Percentiles rank a stretch among this genome's conserved stretches.
Evolutionary conservation across 2,329 filamentous ascomycete genomes (phyloP).

Genomic region (Teratosphaeria zuluensis): DNA sequence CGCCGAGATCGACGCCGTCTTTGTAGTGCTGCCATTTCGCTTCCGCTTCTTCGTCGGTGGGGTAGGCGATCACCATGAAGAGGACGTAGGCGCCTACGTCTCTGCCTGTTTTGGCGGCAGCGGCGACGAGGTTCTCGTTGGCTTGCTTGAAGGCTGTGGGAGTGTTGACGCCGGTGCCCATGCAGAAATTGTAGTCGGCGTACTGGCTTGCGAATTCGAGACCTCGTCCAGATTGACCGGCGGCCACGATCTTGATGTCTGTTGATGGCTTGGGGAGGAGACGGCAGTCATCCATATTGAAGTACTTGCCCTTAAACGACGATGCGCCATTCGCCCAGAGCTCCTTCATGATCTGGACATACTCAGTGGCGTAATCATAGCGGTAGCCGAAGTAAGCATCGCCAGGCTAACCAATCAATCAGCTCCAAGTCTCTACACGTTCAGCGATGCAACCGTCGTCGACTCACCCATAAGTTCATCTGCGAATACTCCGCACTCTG

Average conservation of each 20-base stretch:
- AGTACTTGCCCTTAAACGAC: conserved; percentile 9
- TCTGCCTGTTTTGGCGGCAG: conserved; percentile 1
- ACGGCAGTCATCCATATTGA: conserved; percentile 9
- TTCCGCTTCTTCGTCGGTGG: conserved; percentile 6
- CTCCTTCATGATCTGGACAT: conserved; percentile 9
- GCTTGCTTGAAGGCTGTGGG: conserved; percentile 5
- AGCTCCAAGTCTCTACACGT: too few relatives aligned
- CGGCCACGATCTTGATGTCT: conserved; percentile 6
- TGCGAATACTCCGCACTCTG: conserved; percentile 9
- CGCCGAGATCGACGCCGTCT: conserved; percentile 7
- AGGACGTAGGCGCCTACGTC: conserved; percentile 9
- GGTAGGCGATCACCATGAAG: conserved; percentile 7
- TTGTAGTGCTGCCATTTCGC: conserved; percentile 8
- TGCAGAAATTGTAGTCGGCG: conserved; percentile 8
- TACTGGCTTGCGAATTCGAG: conserved; percentile 7
- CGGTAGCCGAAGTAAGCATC: conserved; percentile 8
- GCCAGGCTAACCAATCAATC: neutral
- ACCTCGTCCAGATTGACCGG: conserved; percentile 6
- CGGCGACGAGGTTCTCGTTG: conserved; percentile 3
- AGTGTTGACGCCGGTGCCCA: conserved; percentile 8
- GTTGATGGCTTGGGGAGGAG: conserved; percentile 4
- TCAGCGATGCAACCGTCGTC: too few relatives aligned
- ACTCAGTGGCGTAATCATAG: conserved; percentile 10
- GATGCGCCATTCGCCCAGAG: conserved; percentile 5
- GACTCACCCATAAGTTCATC: conserved; percentile 6